Conservation (phyloP, 73 alveolate genomes). For the Tetrahymena thermophila region DNA sequence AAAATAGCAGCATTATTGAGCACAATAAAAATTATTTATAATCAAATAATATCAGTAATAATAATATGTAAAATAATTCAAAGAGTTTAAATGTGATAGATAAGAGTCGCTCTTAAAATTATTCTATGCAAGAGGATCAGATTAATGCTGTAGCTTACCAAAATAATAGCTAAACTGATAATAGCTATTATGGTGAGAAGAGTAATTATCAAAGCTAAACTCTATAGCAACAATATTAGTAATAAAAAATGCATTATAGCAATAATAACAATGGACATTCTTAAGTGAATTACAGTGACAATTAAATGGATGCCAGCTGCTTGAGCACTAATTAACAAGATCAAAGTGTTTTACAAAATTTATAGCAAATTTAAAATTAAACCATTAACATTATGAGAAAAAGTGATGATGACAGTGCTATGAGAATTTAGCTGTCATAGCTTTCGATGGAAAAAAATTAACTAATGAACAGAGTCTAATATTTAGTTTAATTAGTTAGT, state of each 20-base stretch:
- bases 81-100: neutral
- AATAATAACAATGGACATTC: neutral
- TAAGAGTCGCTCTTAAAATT: neutral
- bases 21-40: neutral
- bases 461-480: neutral
- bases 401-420: neutral
- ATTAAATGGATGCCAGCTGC: neutral
- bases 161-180: neutral
- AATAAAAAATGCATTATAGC: neutral
- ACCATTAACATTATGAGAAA: neutral
- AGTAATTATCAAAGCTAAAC: neutral
- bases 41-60: neutral
- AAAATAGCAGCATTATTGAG: neutral
- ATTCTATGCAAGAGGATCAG: neutral
- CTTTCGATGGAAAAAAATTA: neutral
- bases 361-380: neutral
- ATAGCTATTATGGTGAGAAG: neutral
- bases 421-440: neutral
- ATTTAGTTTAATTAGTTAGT: neutral
- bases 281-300: neutral
- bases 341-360: neutral
- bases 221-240: neutral
- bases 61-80: neutral
- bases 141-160: neutral
- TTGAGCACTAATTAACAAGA: neutral